Conservation (phyloP, 1,284 basidiomycete species). For the Cryptococcus neoformans region DNA sequence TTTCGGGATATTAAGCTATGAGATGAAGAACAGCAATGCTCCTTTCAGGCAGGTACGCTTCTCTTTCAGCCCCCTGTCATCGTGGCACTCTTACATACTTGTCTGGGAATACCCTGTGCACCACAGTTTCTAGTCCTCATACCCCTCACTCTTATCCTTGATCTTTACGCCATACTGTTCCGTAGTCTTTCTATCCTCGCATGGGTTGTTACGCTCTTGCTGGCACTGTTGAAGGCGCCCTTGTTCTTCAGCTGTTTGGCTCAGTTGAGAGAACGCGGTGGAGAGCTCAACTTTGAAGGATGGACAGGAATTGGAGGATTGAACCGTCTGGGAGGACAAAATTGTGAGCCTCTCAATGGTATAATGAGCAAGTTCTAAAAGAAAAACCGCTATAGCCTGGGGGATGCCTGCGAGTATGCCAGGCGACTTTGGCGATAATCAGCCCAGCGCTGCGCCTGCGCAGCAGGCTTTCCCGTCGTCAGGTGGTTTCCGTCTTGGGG, state of each 20-base stretch:
- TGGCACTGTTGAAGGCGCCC: slow-evolving; percentile 33
- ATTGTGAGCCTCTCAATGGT: neutral
- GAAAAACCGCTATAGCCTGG: slow-evolving; percentile 3
- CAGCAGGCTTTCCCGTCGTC: slow-evolving; percentile 21
- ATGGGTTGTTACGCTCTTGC: slow-evolving; percentile 18
- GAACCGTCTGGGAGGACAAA: neutral
- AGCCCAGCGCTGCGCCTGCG: neutral
- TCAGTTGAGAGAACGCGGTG: slow-evolving; percentile 33
- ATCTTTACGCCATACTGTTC: slow-evolving; percentile 21
- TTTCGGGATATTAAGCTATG: slow-evolving; percentile 38
- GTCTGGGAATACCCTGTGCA: neutral
- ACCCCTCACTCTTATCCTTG: slow-evolving; percentile 30
- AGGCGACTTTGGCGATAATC: slow-evolving; percentile 3
- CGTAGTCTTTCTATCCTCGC: slow-evolving; percentile 8
- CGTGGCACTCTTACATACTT: neutral
- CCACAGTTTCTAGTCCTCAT: slow-evolving; percentile 32
- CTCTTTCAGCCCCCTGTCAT: neutral
- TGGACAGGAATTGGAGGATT: slow-evolving; percentile 3
- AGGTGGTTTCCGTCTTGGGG: slow-evolving; percentile 31
- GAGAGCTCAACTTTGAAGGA: slow-evolving; percentile 24
- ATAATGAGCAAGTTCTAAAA: neutral
- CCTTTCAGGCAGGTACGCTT: slow-evolving; percentile 25
- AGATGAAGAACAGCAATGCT: slow-evolving; percentile 24
- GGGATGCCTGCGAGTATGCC: slow-evolving; percentile 9
- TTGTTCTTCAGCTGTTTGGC: slow-evolving; percentile 32